Base-by-base conservation (phyloP, 768 basidiomycete genomes). In the Amanita muscaria region DNA sequence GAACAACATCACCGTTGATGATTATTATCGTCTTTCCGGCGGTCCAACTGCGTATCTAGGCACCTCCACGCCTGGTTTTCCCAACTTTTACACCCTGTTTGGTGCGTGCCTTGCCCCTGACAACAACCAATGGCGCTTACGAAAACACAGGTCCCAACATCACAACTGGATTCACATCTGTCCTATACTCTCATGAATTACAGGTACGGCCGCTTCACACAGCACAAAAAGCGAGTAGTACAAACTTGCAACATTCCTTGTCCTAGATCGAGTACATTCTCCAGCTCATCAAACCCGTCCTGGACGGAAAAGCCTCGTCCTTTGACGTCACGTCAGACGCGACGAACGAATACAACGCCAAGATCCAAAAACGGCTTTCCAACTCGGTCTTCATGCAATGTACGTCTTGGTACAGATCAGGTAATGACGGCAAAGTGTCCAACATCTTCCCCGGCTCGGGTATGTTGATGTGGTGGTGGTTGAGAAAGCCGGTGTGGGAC, bases 141-240 rank as follows among this genome's bases (percentile, higher is more conserved):
- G n/a, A n/a, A n/a, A n/a, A n/a, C n/a, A n/a, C 39, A 64, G 65
- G 65, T 32, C 65, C 68, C 0, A 70, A 69, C 40, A 64, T 60
- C 8, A 47, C 52, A 2, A 63, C 66, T 14, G 68, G 67, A 2
- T 62, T 68, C 49, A 61, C 58, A 3, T 67, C 66, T 5, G 54
- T 65, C 29, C 49, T 67, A 27, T 65, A 61, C 44, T 56, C 56
- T 10, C 59, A 63, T 37, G 68, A 69, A 47, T 46, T 61, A 16
- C 66, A 68, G 59, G 67, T 66, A n/a, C 16, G 48, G 12, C 12
- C 27, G 7, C 27, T 29, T 29, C 7, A 12, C 27, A 6, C 27
- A 10, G 8, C n/a, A 4, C 23, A 14, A 9, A 15, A 14, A 15
- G 15, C 21, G 7, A 8, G 21, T 16, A 36, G n/a, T 10, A 19